Evolutionary conservation across 306 rosid genomes (phyloP), one percentile per base, ranked within the genome.

Genomic region (Gastrolobium villosum): DNA sequence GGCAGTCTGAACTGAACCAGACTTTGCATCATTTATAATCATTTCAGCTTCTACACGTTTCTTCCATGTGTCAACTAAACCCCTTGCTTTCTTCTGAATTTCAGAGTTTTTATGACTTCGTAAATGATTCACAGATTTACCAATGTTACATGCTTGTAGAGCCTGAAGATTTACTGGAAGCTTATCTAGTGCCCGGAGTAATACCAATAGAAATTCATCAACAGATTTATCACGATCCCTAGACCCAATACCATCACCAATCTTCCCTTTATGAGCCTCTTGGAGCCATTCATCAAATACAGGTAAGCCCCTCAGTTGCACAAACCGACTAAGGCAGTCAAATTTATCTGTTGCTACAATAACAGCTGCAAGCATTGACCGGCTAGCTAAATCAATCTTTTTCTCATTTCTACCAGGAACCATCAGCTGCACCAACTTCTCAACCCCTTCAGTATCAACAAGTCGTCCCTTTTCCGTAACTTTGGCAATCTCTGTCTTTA

Each of bases 231-330:
- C 98, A 81, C 82, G 82, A 63, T 83, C 94, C 75, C 87, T 84
- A 20, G 82, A 84, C 72, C 89, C 74, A 82, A 67, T 83, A 49
- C 82, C 84, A 69, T 91, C 97, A 64, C 95, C 87, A 78, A 77
- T 81, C 88, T 91, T 91, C 13, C 97, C 93, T 77, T 90, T 91
- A 55, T 91, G 95, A 44, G 80, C 95, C 72, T 93, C 97, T 73
- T 93, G 98, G 53, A 93, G 97, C 98, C 98, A 93, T 64, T 89
- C 98, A 89, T 93, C 95, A 80, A 89, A 79, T 32, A 91, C 97
- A 65, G 88, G 89, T 80, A 93, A 85, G 75, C 98, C 98, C 87
- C 59, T 84, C 39, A 79, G 87, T 74, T 91, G 93, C 75, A 93
- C 88, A 87, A 93, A 93, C 87, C 54, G 82, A 64, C 77, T 81